A percentile compares a stretch with the other conserved stretches of the same genome.
These are phyloP conservation scores for Starmerella sp. DNA, from an alignment of 805 yeast species.

Conservation along the genomic window DNA sequence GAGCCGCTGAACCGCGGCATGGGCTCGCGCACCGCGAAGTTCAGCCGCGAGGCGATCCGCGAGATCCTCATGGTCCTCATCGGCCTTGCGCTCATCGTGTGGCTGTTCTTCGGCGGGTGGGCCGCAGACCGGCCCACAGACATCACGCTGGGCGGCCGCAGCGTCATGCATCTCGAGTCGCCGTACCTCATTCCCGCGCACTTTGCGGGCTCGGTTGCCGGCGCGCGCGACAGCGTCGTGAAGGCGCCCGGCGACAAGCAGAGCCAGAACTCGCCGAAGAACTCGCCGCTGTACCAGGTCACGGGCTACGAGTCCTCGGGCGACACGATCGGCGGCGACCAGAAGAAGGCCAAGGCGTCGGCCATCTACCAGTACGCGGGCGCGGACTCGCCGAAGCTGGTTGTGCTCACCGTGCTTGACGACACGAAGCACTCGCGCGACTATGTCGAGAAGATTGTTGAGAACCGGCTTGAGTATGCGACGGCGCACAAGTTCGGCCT, in stretches of 20 bases:
- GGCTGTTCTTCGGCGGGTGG: slow-evolving; percentile 23
- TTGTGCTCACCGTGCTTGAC: slow-evolving; percentile 75
- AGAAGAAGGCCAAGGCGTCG: neutral
- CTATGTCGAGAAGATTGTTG: slow-evolving; percentile 57
- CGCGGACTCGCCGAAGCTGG: slow-evolving; percentile 30
- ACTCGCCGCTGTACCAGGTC: slow-evolving; percentile 2
- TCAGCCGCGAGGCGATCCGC: slow-evolving; percentile 20
- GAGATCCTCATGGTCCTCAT: slow-evolving; percentile 22
- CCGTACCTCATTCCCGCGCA: slow-evolving; percentile 24
- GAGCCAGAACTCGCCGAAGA: slow-evolving; percentile 2
- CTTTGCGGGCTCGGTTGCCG: slow-evolving; percentile 12
- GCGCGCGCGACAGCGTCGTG: slow-evolving; percentile 23
- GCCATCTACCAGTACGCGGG: slow-evolving; percentile 20
- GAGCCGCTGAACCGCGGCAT: slow-evolving; percentile 6
- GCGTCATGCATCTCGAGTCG: slow-evolving; percentile 11
- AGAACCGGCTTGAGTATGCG: slow-evolving; percentile 83
- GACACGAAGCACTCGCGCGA: slow-evolving; percentile 55
- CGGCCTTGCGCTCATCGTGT: slow-evolving; percentile 22
- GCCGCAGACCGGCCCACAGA: neutral
- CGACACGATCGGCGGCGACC: slow-evolving; percentile 6
- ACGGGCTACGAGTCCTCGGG: slow-evolving; percentile 8
- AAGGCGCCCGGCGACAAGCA: slow-evolving; percentile 29
- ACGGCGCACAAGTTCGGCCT: slow-evolving; percentile 70
- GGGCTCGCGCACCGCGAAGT: slow-evolving; percentile 7
- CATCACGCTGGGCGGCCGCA: slow-evolving; percentile 9